A percentile compares a stretch with the other conserved stretches of the same genome.
Conservation (phyloP, 2,329 filamentous ascomycete genomes). For the Malbranchea zuffiana region DNA sequence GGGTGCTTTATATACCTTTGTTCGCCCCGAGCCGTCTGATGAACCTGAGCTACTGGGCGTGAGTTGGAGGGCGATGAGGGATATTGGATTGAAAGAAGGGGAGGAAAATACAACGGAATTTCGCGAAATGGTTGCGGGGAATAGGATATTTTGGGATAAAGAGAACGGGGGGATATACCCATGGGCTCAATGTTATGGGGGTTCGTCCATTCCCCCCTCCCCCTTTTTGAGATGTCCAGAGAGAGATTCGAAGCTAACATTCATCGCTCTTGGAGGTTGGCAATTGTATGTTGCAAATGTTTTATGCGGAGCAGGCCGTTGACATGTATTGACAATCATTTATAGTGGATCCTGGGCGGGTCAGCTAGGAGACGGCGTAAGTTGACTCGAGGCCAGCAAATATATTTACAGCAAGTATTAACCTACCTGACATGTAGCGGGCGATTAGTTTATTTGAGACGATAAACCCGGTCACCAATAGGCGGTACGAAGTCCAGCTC, state of each 20-base stretch:
- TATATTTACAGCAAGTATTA: neutral
- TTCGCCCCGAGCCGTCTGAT: constrained; percentile 63
- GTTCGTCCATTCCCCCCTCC: constrained; percentile 36
- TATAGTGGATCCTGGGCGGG: constrained; percentile 75
- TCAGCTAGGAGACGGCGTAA: constrained; percentile 75
- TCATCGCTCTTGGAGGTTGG: constrained; percentile 28
- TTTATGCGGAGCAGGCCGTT: neutral
- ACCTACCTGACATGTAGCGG: constrained; percentile 33
- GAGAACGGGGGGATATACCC: constrained; percentile 75
- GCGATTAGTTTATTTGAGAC: constrained; percentile 91
- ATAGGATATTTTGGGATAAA: constrained; percentile 65
- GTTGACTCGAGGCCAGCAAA: constrained; percentile 10
- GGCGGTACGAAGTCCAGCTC: constrained; percentile 78
- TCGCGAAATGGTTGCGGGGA: constrained; percentile 65
- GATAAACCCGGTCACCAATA: constrained; percentile 60
- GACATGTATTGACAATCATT: constrained; percentile 31
- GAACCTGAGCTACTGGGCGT: constrained; percentile 71
- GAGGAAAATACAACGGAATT: constrained; percentile 66
- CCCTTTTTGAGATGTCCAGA: constrained; percentile 1
- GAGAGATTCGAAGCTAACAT: constrained; percentile 2
- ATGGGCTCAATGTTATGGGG: constrained; percentile 97
- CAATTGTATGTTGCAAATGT: constrained; percentile 35
- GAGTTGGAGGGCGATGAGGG: constrained; percentile 64
- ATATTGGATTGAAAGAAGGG: constrained; percentile 62
- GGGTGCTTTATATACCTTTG: constrained; percentile 78